Percentiles rank a stretch among this genome's conserved stretches.
These are phyloP conservation scores for Venturia nashicola DNA, from an alignment of 2,329 filamentous ascomycete species.

Conservation along the genomic window DNA sequence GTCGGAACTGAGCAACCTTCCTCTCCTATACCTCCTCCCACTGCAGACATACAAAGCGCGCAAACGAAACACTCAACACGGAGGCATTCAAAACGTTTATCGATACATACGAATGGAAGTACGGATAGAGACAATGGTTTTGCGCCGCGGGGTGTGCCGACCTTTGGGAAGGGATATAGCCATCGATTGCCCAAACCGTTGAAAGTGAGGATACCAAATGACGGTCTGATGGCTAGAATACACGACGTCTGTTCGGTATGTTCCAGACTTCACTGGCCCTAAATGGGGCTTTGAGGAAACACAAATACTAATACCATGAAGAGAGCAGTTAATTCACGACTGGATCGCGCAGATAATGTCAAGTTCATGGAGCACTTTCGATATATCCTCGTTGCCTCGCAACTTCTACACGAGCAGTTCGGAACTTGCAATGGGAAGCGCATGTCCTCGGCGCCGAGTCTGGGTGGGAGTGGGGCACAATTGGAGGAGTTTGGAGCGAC, in stretches of 20 bases:
- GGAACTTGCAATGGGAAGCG: slow-evolving; percentile 23
- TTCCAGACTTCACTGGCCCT: not conserved
- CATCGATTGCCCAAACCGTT: slow-evolving; percentile 36
- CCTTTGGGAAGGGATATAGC: slow-evolving; percentile 35
- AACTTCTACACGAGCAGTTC: slow-evolving; percentile 61
- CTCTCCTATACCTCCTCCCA: not conserved
- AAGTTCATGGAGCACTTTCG: slow-evolving; percentile 87
- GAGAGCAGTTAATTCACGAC: slow-evolving; percentile 57
- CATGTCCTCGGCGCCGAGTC: slow-evolving; percentile 4
- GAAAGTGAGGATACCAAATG: slow-evolving; percentile 21
- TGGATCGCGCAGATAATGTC: slow-evolving; percentile 67
- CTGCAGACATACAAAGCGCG: slow-evolving; percentile 1
- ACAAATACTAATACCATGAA: slow-evolving; percentile 22
- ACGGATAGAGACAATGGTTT: not conserved
- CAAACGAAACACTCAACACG: not conserved
- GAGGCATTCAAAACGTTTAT: not conserved
- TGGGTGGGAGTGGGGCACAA: slow-evolving; percentile 16
- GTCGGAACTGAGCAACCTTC: not conserved
- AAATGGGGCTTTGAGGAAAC: slow-evolving; percentile 14
- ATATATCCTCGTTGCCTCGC: slow-evolving; percentile 85
- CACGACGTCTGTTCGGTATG: slow-evolving; percentile 27
- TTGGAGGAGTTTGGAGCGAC: slow-evolving; percentile 26
- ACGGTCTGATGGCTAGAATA: slow-evolving; percentile 25
- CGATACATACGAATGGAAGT: not conserved
- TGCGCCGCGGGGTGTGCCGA: slow-evolving; percentile 18